A percentile compares a stretch with the other conserved stretches of the same genome.
Evolutionary conservation across 495 filamentous ascomycete species (phyloP).

Genomic region (Penicillium flavigenum): DNA sequence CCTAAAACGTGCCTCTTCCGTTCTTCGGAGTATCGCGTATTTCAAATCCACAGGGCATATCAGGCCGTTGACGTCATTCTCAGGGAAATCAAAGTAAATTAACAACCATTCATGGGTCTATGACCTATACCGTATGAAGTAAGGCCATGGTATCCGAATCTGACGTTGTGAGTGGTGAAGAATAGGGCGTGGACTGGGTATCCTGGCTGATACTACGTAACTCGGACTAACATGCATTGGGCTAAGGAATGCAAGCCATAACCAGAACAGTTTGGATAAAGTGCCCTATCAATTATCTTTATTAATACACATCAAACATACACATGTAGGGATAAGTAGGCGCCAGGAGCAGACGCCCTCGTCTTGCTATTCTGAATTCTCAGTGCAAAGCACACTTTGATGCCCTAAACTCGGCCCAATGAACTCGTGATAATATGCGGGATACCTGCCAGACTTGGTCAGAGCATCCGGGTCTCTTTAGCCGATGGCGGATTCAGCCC

Average conservation of each 20-base stretch:
- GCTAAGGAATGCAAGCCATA: conserved; percentile 7
- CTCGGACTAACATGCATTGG: not conserved
- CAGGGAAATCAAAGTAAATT: not conserved
- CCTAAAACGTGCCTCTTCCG: not conserved
- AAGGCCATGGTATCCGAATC: not conserved
- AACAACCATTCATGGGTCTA: not conserved
- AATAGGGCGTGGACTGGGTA: not conserved
- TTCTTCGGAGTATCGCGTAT: not conserved
- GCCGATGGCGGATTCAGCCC: not conserved
- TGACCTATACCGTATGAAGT: not conserved
- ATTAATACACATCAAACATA: not conserved
- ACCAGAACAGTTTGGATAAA: not conserved
- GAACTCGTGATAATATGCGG: not conserved
- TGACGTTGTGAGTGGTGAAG: not conserved
- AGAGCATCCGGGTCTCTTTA: not conserved
- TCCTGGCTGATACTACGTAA: not conserved
- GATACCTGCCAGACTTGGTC: not conserved
- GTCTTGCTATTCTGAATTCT: not conserved
- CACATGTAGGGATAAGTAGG: not conserved
- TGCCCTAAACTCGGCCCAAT: not conserved
- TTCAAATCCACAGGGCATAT: too few species aligned
- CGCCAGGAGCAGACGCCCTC: not conserved
- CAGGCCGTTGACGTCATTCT: not conserved
- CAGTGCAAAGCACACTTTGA: not conserved
- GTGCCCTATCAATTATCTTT: not conserved